A percentile compares a stretch with the other conserved stretches of the same genome.
These are phyloP conservation scores for Coffea eugenioides DNA, from an alignment of 257 asterid species.

Conservation along the genomic window DNA sequence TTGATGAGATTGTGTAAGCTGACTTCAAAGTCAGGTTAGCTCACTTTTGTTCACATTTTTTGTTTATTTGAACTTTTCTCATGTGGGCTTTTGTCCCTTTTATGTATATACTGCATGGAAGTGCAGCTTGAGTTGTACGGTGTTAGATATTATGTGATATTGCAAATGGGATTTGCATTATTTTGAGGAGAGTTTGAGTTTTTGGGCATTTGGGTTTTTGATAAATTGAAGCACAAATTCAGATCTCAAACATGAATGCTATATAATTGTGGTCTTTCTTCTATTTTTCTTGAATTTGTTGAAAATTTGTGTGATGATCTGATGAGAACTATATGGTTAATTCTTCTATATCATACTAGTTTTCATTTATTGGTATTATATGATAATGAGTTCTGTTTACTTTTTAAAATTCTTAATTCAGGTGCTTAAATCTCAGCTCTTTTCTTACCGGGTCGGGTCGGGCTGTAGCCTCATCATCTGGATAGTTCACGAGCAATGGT, in stretches of 20 bases:
- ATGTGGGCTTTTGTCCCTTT: neutral
- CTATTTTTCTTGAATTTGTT: neutral
- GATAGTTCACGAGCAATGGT: constrained; percentile 22
- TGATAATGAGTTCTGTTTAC: constrained; percentile 12
- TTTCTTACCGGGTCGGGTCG: neutral
- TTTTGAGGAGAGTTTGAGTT: constrained; percentile 4
- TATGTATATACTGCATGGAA: constrained; percentile 6
- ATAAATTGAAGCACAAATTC: constrained; percentile 18
- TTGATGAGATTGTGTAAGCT: constrained; percentile 9
- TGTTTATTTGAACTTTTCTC: neutral
- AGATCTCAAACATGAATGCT: constrained; percentile 15
- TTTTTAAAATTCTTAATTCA: constrained; percentile 12
- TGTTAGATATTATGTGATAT: constrained; percentile 2
- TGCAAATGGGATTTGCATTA: constrained; percentile 15
- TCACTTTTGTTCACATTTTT: neutral
- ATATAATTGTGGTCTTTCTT: constrained; percentile 4
- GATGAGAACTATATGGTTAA: neutral
- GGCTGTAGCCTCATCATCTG: constrained; percentile 3
- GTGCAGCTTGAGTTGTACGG: neutral
- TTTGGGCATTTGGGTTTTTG: constrained; percentile 17
- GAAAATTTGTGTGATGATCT: constrained; percentile 8
- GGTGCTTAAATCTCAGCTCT: constrained; percentile 18
- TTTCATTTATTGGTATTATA: neutral
- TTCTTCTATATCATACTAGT: neutral
- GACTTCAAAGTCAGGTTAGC: constrained; percentile 10